phyloP scores from a whole-genome alignment of 305 asterid genomes.

The Rubia peregrina region DNA sequence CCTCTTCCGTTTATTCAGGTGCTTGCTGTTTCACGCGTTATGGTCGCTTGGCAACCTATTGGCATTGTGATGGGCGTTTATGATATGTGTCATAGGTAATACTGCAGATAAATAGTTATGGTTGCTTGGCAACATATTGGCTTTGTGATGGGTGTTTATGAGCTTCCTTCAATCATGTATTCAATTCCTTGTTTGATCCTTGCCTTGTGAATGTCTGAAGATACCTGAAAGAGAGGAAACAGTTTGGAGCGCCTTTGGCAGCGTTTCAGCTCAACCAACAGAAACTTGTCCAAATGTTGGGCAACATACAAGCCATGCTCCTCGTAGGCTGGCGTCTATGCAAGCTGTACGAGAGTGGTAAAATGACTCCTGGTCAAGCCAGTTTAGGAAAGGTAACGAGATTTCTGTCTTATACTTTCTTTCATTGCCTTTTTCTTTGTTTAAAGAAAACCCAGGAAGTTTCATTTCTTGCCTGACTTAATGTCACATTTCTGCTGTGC shows the following conservation, averaged over 20 bases:
- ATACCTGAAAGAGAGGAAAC: slow-evolving; percentile 93
- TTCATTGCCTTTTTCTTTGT: too few relatives aligned
- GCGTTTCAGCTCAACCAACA: slow-evolving; percentile 95
- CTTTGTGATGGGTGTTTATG: slow-evolving; percentile 92
- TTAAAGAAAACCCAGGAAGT: too few relatives aligned
- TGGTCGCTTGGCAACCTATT: slow-evolving; percentile 98
- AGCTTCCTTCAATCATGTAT: slow-evolving; percentile 12
- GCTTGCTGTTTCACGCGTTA: slow-evolving; percentile 88
- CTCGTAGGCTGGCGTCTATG: slow-evolving; percentile 97
- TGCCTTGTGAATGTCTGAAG: slow-evolving; percentile 28
- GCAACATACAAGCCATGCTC: slow-evolving; percentile 83
- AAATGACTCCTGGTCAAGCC: slow-evolving; percentile 96
- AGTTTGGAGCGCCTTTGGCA: slow-evolving; percentile 93
- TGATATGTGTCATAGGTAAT: slow-evolving; percentile 94
- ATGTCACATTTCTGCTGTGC: background rate
- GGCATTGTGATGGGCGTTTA: slow-evolving; percentile 97
- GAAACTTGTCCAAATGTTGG: slow-evolving; percentile 78
- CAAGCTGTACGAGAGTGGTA: slow-evolving; percentile 86
- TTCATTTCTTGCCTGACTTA: background rate
- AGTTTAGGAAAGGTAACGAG: slow-evolving; percentile 82
- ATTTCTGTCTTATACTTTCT: background rate
- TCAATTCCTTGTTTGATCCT: slow-evolving; percentile 5
- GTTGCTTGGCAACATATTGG: slow-evolving; percentile 99
- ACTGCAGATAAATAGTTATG: slow-evolving; percentile 33
- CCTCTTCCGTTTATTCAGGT: slow-evolving; percentile 47